These are phyloP conservation scores for Rheum nobile DNA, from an alignment of 148 eudicot genomes.

Conservation along the genomic window DNA sequence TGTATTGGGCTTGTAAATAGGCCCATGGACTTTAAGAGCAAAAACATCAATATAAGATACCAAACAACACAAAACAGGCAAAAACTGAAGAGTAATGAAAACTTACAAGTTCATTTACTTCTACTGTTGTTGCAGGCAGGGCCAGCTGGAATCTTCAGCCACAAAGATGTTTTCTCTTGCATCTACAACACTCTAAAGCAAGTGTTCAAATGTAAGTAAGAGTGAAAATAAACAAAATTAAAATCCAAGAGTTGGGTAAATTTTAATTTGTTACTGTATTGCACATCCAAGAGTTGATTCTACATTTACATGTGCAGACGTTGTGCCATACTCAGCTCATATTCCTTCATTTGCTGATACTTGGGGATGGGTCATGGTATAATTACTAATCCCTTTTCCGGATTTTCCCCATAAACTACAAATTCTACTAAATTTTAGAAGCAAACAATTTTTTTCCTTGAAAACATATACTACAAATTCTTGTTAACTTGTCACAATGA, in stretches of 20 bases:
- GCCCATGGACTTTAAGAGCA: no score
- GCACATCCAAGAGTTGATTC: no score
- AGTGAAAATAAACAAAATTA: neutral
- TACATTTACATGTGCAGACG: conserved; percentile 47
- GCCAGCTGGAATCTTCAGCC: conserved; percentile 94
- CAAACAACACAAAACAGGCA: neutral
- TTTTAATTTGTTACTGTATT: no score
- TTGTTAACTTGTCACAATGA: neutral
- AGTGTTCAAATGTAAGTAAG: conserved; percentile 76
- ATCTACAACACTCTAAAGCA: conserved; percentile 83
- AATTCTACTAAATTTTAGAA: no score
- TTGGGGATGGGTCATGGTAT: conserved; percentile 99
- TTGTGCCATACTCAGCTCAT: conserved; percentile 92
- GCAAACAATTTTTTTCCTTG: no score
- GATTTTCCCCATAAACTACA: no score
- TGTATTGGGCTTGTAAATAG: no score
- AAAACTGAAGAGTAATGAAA: neutral
- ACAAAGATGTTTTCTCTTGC: conserved; percentile 85
- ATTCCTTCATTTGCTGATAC: conserved; percentile 93
- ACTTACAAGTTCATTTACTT: neutral
- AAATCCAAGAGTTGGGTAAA: no score
- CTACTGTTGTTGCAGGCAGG: no score
- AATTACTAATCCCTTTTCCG: no score
- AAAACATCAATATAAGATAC: no score
- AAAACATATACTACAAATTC: neutral